Conservation (phyloP, 306 rosid genomes). For the Gillenia trifoliata region DNA sequence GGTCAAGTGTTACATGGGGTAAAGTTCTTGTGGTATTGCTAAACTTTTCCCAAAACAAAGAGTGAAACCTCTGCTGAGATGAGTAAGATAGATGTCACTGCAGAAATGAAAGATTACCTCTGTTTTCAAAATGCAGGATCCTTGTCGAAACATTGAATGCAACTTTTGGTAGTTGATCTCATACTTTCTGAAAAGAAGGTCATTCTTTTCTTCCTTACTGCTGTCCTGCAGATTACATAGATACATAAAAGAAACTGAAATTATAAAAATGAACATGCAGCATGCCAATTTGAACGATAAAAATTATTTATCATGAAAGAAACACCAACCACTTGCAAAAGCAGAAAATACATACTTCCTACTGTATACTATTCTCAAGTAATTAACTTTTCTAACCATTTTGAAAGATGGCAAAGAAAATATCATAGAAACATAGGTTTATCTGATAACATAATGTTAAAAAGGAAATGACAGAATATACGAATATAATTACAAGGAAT, state of each 20-base stretch:
- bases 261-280: not conserved
- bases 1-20: too few species aligned
- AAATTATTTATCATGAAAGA: not conserved
- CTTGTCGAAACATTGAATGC: slow-evolving; percentile 57
- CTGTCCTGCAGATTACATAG: slow-evolving; percentile 35
- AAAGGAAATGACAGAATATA: not conserved
- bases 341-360: not conserved
- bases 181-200: slow-evolving; percentile 57
- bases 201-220: slow-evolving; percentile 48
- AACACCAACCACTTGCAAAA: not conserved
- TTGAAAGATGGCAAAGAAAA: not conserved
- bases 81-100: not conserved
- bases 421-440: not conserved
- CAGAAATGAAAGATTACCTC: slow-evolving; percentile 22
- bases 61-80: not conserved
- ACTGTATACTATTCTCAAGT: too few species aligned
- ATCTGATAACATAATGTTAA: not conserved
- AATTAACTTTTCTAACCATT: not conserved
- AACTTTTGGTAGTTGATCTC: slow-evolving; percentile 56
- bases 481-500: not conserved
- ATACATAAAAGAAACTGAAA: not conserved
- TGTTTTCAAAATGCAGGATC: slow-evolving; percentile 62
- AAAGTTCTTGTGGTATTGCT: too few species aligned
- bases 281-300: not conserved
- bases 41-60: not conserved